Evolutionary conservation across 2,329 filamentous ascomycete genomes (phyloP).

Genomic region (Diplodia sapinea): DNA sequence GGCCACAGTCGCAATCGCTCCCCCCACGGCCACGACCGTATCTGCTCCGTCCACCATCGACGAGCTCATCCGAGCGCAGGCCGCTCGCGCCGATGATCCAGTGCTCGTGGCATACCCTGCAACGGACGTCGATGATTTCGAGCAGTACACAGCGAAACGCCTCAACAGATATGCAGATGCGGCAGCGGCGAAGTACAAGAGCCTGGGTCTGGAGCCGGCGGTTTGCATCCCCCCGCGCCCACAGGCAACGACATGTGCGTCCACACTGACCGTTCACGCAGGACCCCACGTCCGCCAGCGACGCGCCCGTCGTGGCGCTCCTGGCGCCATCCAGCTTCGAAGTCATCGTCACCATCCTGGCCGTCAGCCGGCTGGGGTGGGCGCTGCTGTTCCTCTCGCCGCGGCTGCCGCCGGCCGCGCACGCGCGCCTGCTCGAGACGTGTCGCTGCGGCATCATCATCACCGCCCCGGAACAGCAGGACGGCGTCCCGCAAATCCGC

Average conservation of each 20-base stretch:
- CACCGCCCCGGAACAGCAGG: conserved; percentile 22
- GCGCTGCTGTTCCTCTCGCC: conserved; percentile 62
- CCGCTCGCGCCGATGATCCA: conserved; percentile 34
- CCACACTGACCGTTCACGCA: background rate
- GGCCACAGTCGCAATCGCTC: background rate
- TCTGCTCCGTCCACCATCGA: conserved; percentile 36
- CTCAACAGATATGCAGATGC: conserved; percentile 39
- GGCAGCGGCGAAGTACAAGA: conserved; percentile 36
- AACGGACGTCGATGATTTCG: conserved; percentile 38
- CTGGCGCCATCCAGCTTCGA: conserved; percentile 61
- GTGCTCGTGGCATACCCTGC: conserved; percentile 38
- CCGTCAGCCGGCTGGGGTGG: conserved; percentile 61
- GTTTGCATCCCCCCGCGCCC: conserved; percentile 24
- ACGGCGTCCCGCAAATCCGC: background rate
- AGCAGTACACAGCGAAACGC: conserved; percentile 38
- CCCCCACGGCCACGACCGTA: background rate
- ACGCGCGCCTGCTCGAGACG: conserved; percentile 50
- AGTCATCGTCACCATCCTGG: conserved; percentile 61
- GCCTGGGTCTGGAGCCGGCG: conserved; percentile 36
- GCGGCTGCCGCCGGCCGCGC: conserved; percentile 58
- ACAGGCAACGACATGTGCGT: too few relatives aligned
- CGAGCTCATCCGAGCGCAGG: conserved; percentile 38
- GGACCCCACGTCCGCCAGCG: background rate
- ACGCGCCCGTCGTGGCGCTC: conserved; percentile 50
- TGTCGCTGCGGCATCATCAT: conserved; percentile 37